Percentiles rank a stretch among this genome's conserved stretches.
Conservation (phyloP, 495 filamentous ascomycete species). For the Gamarada debralockiae region DNA sequence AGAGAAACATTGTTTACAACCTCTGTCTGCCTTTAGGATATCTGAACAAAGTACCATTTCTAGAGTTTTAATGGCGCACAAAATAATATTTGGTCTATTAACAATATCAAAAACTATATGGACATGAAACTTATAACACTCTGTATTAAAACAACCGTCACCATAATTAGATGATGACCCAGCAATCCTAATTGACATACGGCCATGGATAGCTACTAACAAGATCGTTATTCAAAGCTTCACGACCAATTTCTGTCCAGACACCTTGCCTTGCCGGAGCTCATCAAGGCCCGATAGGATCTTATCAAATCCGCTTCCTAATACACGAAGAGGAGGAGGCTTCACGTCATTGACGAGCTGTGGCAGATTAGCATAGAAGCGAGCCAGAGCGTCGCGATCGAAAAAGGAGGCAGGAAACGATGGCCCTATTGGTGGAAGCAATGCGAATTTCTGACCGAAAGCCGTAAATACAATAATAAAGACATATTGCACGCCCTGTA, state of each 20-base stretch:
- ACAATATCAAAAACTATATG: too few relatives aligned
- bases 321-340: slow-evolving; percentile 21
- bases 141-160: too few relatives aligned
- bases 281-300: slow-evolving; percentile 17
- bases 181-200: too few relatives aligned
- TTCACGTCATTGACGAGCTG: slow-evolving; percentile 4
- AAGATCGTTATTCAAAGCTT: too few relatives aligned
- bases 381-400: slow-evolving; percentile 4
- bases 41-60: too few relatives aligned
- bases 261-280: slow-evolving; percentile 17
- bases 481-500: neutral
- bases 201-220: too few relatives aligned
- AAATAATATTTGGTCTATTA: too few relatives aligned
- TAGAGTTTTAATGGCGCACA: too few relatives aligned
- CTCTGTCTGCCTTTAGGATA: too few relatives aligned
- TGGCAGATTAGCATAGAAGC: slow-evolving; percentile 9
- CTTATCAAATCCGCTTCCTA: slow-evolving; percentile 18
- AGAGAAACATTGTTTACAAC: too few relatives aligned
- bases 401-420: slow-evolving; percentile 1
- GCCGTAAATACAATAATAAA: slow-evolving; percentile 4
- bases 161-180: too few relatives aligned
- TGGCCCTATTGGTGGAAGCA: slow-evolving; percentile 11
- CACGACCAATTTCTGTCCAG: slow-evolving; percentile 25
- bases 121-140: too few relatives aligned
- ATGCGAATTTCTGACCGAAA: slow-evolving; percentile 6